These are phyloP conservation scores for Emmonsiellopsis sp. DNA, from an alignment of 2,329 filamentous ascomycete species.

Conservation along the genomic window DNA sequence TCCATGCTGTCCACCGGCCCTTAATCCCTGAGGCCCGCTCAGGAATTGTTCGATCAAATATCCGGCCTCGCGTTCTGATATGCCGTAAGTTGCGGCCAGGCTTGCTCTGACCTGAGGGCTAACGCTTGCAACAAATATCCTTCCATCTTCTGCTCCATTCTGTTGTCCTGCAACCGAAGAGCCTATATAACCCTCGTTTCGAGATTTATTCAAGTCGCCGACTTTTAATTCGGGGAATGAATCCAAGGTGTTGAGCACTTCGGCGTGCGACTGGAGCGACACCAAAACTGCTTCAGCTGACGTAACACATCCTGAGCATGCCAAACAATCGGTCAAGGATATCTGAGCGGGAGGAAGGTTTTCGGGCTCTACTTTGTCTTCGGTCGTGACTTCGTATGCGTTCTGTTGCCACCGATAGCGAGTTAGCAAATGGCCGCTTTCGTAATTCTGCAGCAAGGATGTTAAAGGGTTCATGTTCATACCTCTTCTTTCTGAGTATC, in stretches of 20 bases:
- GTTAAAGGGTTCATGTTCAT: constrained; percentile 11
- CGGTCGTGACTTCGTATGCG: constrained; percentile 81
- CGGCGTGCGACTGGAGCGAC: constrained; percentile 83
- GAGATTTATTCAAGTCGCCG: constrained; percentile 38
- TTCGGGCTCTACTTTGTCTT: constrained; percentile 59
- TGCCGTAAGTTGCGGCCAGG: constrained; percentile 72
- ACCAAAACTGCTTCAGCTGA: constrained; percentile 96
- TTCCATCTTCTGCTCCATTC: constrained; percentile 41
- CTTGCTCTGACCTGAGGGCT: constrained; percentile 87
- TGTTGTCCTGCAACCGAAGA: constrained; percentile 37
- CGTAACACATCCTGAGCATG: constrained; percentile 94
- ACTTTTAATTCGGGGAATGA: constrained; percentile 39
- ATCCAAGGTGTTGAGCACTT: constrained; percentile 78
- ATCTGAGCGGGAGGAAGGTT: constrained; percentile 73
- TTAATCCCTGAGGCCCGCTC: constrained; percentile 59
- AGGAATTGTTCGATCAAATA: constrained; percentile 77
- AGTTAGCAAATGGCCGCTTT: not conserved
- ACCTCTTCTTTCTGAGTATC: constrained; percentile 41
- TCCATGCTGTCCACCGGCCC: constrained; percentile 58
- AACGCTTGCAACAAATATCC: constrained; percentile 82
- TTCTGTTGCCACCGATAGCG: constrained; percentile 32
- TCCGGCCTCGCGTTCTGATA: constrained; percentile 65
- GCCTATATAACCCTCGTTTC: constrained; percentile 19
- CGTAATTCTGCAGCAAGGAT: not conserved
- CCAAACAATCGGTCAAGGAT: constrained; percentile 91